Conservation (phyloP, 371 early-diverging fungal species). For the Mucor velutinosus region DNA sequence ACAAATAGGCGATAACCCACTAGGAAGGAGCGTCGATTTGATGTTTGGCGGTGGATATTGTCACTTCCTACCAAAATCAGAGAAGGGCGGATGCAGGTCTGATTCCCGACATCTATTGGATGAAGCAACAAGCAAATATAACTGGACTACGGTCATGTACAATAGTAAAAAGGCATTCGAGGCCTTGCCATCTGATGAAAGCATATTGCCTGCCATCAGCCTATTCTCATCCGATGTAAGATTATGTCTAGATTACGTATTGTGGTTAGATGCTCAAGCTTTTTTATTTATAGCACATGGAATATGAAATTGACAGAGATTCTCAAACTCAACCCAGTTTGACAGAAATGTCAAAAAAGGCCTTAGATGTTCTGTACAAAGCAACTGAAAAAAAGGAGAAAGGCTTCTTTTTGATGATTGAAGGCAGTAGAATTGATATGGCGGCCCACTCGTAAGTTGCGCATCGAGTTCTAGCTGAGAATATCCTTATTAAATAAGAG, state of each 20-base stretch:
- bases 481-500: conserved; percentile 6
- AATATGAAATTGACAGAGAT: conserved; percentile 87
- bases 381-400: conserved; percentile 43
- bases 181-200: conserved; percentile 23
- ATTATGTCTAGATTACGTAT: not conserved
- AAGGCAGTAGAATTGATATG: conserved; percentile 92
- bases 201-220: conserved; percentile 72
- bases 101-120: conserved; percentile 73
- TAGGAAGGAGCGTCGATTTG: conserved; percentile 84
- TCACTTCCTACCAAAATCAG: conserved; percentile 73
- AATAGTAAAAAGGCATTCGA: conserved; percentile 62
- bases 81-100: conserved; percentile 66
- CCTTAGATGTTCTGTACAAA: conserved; percentile 64
- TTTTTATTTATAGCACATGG: conserved; percentile 69
- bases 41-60: conserved; percentile 94
- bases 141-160: conserved; percentile 65
- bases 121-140: conserved; percentile 52
- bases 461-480: not conserved
- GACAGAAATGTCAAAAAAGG: conserved; percentile 81
- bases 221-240: conserved; percentile 57
- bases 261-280: not conserved
- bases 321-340: conserved; percentile 73
- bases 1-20: conserved; percentile 82
- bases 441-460: conserved; percentile 70
- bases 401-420: conserved; percentile 96